Percentiles rank a stretch among this genome's conserved stretches.
These are phyloP conservation scores for Spirogloea muscicola DNA, from an alignment of 139 green algal species.

Conservation along the genomic window DNA sequence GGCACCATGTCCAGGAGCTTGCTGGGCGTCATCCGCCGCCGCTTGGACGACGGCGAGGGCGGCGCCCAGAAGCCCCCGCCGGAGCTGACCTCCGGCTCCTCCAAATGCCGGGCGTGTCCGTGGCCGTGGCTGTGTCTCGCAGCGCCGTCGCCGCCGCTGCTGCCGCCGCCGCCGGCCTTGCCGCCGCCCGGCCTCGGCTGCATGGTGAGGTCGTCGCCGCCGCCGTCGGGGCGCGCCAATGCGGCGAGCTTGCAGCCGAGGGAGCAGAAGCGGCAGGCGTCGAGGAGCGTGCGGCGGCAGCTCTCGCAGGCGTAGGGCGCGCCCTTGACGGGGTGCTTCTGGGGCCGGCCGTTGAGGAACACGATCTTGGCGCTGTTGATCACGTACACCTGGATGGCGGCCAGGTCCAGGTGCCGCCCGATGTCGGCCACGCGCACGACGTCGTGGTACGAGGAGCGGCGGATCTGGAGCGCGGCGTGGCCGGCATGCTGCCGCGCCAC, in stretches of 20 bases:
- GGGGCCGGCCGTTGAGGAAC: constrained; percentile 71
- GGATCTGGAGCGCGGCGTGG: constrained; percentile 29
- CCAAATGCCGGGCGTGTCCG: too few relatives aligned
- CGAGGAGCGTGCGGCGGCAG: constrained; percentile 27
- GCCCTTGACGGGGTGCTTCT: constrained; percentile 40
- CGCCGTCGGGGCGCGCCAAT: too few relatives aligned
- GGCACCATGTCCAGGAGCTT: too few relatives aligned
- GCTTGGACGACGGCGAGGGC: too few relatives aligned
- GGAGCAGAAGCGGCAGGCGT: constrained; percentile 42
- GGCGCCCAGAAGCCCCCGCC: too few relatives aligned
- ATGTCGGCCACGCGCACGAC: constrained; percentile 74
- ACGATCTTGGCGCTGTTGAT: constrained; percentile 78
- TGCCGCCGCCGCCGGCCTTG: too few relatives aligned
- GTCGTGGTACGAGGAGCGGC: constrained; percentile 69
- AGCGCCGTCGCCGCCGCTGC: too few relatives aligned
- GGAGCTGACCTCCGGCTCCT: too few relatives aligned
- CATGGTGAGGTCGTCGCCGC: too few relatives aligned
- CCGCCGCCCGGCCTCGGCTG: too few relatives aligned
- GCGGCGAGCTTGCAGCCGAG: constrained; percentile 38
- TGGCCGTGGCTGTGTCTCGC: too few relatives aligned
- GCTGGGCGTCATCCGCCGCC: too few relatives aligned
- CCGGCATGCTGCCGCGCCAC: background rate
- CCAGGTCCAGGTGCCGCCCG: constrained; percentile 50
- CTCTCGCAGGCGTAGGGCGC: constrained; percentile 23
- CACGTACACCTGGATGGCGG: constrained; percentile 72